Evolutionary conservation across 2,329 filamentous ascomycete genomes (phyloP).

Genomic region (Penicillium verrucosum): DNA sequence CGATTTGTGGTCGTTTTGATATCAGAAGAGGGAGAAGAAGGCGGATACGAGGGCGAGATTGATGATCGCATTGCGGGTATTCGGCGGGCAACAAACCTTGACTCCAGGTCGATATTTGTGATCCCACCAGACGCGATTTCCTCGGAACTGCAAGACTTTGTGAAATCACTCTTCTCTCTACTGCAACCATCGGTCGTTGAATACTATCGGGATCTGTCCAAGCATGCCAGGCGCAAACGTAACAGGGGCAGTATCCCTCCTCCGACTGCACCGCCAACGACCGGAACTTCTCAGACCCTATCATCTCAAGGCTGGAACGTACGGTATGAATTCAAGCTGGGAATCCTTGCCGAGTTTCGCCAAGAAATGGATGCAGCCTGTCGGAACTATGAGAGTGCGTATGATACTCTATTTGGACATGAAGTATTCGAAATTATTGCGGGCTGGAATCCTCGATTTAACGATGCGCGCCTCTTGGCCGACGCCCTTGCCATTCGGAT

Average conservation of each 20-base stretch:
- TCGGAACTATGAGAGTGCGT: constrained; percentile 81
- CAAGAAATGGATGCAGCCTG: constrained; percentile 87
- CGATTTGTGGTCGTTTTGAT: constrained; percentile 74
- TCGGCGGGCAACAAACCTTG: constrained; percentile 72
- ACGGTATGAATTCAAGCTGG: constrained; percentile 91
- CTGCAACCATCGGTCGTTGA: constrained; percentile 75
- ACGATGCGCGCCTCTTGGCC: constrained; percentile 83
- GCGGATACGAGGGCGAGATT: constrained; percentile 56
- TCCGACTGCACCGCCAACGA: constrained; percentile 77
- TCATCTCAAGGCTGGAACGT: constrained; percentile 86
- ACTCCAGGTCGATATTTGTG: constrained; percentile 82
- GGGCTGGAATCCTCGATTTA: constrained; percentile 85
- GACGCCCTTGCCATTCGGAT: constrained; percentile 78
- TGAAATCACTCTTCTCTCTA: constrained; percentile 67
- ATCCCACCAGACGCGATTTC: constrained; percentile 70
- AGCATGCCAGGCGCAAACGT: constrained; percentile 84
- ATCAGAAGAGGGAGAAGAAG: constrained; percentile 67
- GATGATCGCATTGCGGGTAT: constrained; percentile 79
- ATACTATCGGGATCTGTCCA: constrained; percentile 92
- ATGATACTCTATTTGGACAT: constrained; percentile 74
- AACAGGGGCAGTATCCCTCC: constrained; percentile 73
- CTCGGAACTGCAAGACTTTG: constrained; percentile 69
- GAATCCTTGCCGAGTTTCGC: constrained; percentile 84
- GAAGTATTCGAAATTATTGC: constrained; percentile 87
- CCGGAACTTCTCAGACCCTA: constrained; percentile 80